Evolutionary conservation across 2,329 filamentous ascomycete species (phyloP), one percentile per base, ranked within the genome.

Genomic region (Alternaria sp.): DNA sequence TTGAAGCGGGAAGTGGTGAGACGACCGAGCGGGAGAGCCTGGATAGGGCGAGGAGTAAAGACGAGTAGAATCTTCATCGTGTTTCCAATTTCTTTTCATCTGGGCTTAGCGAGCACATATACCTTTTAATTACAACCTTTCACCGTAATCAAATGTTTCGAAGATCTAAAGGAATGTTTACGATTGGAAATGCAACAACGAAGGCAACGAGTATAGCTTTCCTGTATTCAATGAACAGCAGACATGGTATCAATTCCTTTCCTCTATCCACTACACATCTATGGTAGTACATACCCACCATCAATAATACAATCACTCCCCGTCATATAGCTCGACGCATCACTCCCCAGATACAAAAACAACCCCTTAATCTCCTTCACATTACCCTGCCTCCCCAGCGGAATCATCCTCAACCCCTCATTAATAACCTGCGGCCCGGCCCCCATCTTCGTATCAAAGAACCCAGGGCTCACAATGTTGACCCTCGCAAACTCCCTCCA

Each of bases 301-400:
- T 96, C 92, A 46, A 94, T 87, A 56, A 92, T 80, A 49, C 94
- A 83, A 77, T 94, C 90, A 9, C 87, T 84, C 1, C 92, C 93
- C 1, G 92, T 96, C 10, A 90, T 92, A 79, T 92, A 96, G 59
- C 87, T 91, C 15, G 88, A 87, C 4, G 92, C 92, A 79, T 96
- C 92, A n/a, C 89, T 92, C 7, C 91, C 90, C 58, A 96, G 81
- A 77, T 93, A 96, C 55, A 96, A 80, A 76, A 91, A 96, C 15
- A 90, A 88, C 4, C 92, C 93, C 82, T 95, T 94, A 64, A 96
- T 84, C 82, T 96, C 93, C 65, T 88, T 86, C 0, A 87, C 86
- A 67, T 89, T 82, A 12, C 90, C 92, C 76, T 94, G 90, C 51
- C 92, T 85, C 26, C 88, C 91, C 86, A 95, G 89, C 1, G 91